A percentile compares a stretch with the other conserved stretches of the same genome.
Evolutionary conservation across 2,329 filamentous ascomycete species (phyloP).

Genomic region (Fusarium musae): DNA sequence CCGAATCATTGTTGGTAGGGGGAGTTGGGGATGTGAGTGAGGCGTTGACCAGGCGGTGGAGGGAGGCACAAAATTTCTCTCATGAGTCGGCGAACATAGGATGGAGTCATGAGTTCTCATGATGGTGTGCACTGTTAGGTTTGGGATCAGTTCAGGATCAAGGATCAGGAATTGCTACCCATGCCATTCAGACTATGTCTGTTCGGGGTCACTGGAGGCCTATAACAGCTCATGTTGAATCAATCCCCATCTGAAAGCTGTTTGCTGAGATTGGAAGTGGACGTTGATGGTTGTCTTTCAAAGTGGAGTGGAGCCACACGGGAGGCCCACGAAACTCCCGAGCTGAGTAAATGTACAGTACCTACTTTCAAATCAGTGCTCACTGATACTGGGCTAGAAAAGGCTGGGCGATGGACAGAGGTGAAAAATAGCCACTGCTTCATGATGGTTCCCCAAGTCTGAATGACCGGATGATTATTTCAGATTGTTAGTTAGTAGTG

Average conservation of each 20-base stretch:
- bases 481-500: neutral
- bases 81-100: conserved; percentile 1
- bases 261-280: conserved; percentile 34
- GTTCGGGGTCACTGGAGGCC: neutral
- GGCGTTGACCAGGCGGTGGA: conserved; percentile 39
- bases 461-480: conserved; percentile 4
- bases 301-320: conserved; percentile 15
- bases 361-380: neutral
- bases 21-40: conserved; percentile 36
- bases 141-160: neutral
- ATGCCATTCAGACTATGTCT: neutral
- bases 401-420: neutral
- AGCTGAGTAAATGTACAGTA: conserved; percentile 24
- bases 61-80: conserved; percentile 37
- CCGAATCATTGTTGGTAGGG: conserved; percentile 33
- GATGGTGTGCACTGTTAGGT: neutral
- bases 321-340: conserved; percentile 31
- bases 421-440: neutral
- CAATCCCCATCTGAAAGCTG: conserved; percentile 4
- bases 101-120: conserved; percentile 20
- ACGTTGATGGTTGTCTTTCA: conserved; percentile 31
- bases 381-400: neutral
- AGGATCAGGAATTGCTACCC: neutral
- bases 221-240: conserved; percentile 1
- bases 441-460: neutral